Evolutionary conservation across 1,284 basidiomycete species (phyloP), one percentile per base, ranked within the genome.

Genomic region (Malassezia furfur): DNA sequence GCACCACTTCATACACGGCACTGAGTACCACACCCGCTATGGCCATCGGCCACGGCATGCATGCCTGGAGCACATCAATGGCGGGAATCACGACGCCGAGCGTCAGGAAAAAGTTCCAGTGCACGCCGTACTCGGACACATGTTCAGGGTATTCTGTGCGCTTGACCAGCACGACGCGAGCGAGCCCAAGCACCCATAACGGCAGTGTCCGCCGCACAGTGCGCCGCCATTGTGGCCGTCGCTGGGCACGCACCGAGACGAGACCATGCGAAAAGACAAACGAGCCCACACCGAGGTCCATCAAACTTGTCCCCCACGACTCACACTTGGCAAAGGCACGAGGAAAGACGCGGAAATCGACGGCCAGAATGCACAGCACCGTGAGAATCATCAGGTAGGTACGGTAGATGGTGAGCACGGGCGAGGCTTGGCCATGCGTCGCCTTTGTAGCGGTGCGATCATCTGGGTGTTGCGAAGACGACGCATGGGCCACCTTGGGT

Each of bases 41-140:
- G 1, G 83, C 82, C 51, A 87, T 80, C 0, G 85, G 81, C 2
- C 84, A 52, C 0, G 4, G 5, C 19, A 22, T 3, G 30, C 11
- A 15, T 72, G 72, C 11, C 76, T 70, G 35, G 87, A 80, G 6
- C 87, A 45, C 0, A 84, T 54, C 85, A 6, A 88, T 76, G 0
- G 87, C 74, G 0, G 91, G 91, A 2, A 96, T 75, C 1, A 88
- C 61, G 11, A 43, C 7, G 0, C 84, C 89, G 12, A 98, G 79
- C 0, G 94, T 96, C 67, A 96, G 82, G 80, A 98, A 98, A 76
- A 98, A 98, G 75, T 98, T 98, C 94, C 94, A 98, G 70, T 96
- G 91, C 0, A 84, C 84, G 1, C 94, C 94, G 64, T 98, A 98
- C 77, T 98, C 93, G 0, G 89, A 85, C 40, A 87, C 84, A 64